phyloP scores from a whole-genome alignment of 495 filamentous ascomycete genomes.

The Astrocystis sublimbata region DNA sequence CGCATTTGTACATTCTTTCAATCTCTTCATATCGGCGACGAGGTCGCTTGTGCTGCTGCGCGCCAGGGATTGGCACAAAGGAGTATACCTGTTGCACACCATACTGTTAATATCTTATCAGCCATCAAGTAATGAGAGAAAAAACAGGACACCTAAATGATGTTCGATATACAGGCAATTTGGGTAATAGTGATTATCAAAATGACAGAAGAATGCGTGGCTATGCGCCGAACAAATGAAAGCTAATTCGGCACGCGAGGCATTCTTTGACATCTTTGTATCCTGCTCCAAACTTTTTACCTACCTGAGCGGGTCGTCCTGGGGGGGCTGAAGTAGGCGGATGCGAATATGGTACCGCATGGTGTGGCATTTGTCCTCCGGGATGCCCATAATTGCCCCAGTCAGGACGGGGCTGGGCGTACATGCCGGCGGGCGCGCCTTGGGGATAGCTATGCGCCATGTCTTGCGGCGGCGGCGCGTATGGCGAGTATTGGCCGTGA shows the following conservation, averaged over 20 bases:
- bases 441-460: slow-evolving; percentile 73
- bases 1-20: slow-evolving; percentile 99
- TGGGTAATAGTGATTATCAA: too few relatives aligned
- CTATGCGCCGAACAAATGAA: not conserved
- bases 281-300: slow-evolving; percentile 34
- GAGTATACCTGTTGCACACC: slow-evolving; percentile 78
- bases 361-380: slow-evolving; percentile 55
- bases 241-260: not conserved
- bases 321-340: slow-evolving; percentile 55
- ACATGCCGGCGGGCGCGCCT: slow-evolving; percentile 53
- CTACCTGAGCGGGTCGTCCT: slow-evolving; percentile 71
- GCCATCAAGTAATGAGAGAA: slow-evolving; percentile 22
- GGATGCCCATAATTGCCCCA: slow-evolving; percentile 75
- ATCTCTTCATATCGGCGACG: slow-evolving; percentile 96
- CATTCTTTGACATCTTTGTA: not conserved
- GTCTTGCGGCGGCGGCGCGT: slow-evolving; percentile 76
- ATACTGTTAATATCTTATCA: slow-evolving; percentile 40
- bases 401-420: slow-evolving; percentile 69
- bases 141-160: slow-evolving; percentile 5
- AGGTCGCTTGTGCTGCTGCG: slow-evolving; percentile 95
- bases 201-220: too few relatives aligned
- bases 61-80: slow-evolving; percentile 96
- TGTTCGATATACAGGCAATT: too few relatives aligned
- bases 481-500: slow-evolving; percentile 75
- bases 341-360: slow-evolving; percentile 51